Base-by-base conservation (phyloP, 805 yeast genomes). In the Lipomyces lipofer region DNA sequence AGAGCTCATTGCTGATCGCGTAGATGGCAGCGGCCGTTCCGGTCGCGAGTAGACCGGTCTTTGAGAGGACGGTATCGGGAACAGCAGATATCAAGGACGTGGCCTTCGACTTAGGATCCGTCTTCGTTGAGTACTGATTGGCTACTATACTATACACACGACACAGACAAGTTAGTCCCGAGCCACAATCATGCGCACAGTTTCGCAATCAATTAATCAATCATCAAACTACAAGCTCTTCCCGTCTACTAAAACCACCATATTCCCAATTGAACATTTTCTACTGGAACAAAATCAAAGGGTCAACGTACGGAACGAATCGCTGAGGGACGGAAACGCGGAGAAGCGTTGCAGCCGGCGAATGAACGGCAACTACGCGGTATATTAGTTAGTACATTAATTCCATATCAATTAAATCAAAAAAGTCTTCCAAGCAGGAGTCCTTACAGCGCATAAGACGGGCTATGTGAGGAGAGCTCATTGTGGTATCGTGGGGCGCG, bases 41-140 rank as follows among this genome's bases (percentile, higher is more conserved):
- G 51, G 99, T 91, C 68, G 97, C 97, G 69, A 94, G 78, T 69
- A 91, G 81, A 70, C 97, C 97, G 60, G 97, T 89, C 83, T 94
- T 94, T 64, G 97, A 82, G 65, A 92, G 73, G 66, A 82, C 78
- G 68, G 83, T 82, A 83, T 82, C 85, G 73, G 99, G 99, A 65
- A 94, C 76, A 61, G 97, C 88, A 69, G 87, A 91, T 67, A 92
- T 83, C 74, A 92, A 83, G 49, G 96, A 83, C 69, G 81, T 75
- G 56, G 99, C 99, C 81, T 88, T 88, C 66, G 85, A 80, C 78
- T 89, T 86, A 74, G 97, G 96, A 68, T 91, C 96, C 45, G 71
- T 62, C 64, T 67, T 65, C 47, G 73, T 62, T 60, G 73, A 66
- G 64, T 68, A 67, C 17, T 19, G 28, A 17, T 28, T 24, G 46